These are phyloP conservation scores for Capillidium heterosporum DNA, from an alignment of 371 early-diverging fungal species.

Conservation along the genomic window DNA sequence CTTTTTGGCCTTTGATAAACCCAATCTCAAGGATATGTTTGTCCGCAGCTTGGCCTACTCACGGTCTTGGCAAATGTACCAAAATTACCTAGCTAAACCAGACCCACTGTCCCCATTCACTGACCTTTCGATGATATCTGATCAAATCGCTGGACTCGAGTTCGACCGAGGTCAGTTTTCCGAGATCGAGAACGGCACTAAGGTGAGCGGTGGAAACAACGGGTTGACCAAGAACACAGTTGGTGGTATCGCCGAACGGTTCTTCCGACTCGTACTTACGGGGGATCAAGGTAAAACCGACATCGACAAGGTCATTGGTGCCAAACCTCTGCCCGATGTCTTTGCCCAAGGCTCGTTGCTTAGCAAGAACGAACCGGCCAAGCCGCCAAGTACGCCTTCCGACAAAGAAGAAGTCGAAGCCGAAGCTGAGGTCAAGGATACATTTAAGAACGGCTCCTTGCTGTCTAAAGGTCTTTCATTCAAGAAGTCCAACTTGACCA, in stretches of 20 bases:
- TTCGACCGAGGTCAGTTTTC: slow-evolving; percentile 2
- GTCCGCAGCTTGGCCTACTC: slow-evolving; percentile 18
- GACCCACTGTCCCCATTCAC: not conserved
- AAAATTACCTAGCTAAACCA: not conserved
- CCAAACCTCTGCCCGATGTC: slow-evolving; percentile 3
- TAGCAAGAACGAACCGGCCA: no score
- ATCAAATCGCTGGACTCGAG: not conserved
- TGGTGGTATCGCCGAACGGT: slow-evolving; percentile 1
- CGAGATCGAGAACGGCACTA: not conserved
- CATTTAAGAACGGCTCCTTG: slow-evolving; percentile 1
- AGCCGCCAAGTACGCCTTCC: not conserved
- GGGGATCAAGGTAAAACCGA: slow-evolving; percentile 5
- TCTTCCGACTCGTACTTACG: slow-evolving; percentile 3
- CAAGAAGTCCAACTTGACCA: no score
- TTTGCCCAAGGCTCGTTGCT: slow-evolving; percentile 6
- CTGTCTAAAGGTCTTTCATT: not conserved
- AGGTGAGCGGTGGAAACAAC: not conserved
- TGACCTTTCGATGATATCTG: not conserved
- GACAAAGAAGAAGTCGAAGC: not conserved
- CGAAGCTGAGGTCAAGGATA: not conserved
- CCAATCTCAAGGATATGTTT: slow-evolving; percentile 65
- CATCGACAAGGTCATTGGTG: slow-evolving; percentile 2
- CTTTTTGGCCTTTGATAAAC: slow-evolving; percentile 52
- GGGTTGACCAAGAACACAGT: not conserved
- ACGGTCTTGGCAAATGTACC: not conserved